phyloP scores from a whole-genome alignment of 768 basidiomycete species.

The Gloeopeniophorella convolvens region DNA sequence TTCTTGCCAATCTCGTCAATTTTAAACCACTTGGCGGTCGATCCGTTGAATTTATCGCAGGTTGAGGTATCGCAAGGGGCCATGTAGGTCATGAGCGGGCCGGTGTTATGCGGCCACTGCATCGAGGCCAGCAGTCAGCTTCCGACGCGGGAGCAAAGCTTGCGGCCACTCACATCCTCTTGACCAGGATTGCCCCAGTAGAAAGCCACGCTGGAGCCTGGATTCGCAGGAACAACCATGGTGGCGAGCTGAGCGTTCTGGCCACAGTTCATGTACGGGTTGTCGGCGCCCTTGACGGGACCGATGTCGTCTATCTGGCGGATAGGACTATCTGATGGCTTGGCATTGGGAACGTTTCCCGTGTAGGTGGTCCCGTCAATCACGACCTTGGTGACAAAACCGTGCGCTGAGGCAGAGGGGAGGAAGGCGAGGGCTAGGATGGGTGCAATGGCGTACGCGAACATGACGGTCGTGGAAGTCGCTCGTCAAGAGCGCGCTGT shows the following conservation, averaged over 20 bases:
- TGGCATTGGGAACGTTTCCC: constrained; percentile 13
- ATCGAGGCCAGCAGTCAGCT: not conserved
- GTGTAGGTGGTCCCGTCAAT: constrained; percentile 18
- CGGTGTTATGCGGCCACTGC: constrained; percentile 54
- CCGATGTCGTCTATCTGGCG: constrained; percentile 35
- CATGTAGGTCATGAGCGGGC: constrained; percentile 74
- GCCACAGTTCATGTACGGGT: constrained; percentile 53
- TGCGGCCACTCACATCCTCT: constrained; percentile 22
- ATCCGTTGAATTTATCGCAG: constrained; percentile 56
- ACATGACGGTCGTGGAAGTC: not conserved
- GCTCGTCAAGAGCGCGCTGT: constrained; percentile 14
- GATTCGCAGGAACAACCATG: constrained; percentile 47
- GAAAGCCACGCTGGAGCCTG: constrained; percentile 47
- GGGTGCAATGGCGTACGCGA: not conserved
- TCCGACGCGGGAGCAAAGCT: not conserved
- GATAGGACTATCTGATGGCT: constrained; percentile 23
- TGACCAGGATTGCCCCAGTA: constrained; percentile 43
- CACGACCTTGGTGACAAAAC: constrained; percentile 9
- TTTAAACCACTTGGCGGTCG: constrained; percentile 70
- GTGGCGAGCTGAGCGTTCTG: constrained; percentile 40
- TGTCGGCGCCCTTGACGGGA: constrained; percentile 48
- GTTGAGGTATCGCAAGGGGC: constrained; percentile 46
- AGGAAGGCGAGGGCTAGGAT: constrained; percentile 22
- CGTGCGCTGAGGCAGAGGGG: constrained; percentile 15
- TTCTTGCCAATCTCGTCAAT: constrained; percentile 28